Conservation (phyloP, 202 grass and related monocot genomes). For the Zoysia matrella region DNA sequence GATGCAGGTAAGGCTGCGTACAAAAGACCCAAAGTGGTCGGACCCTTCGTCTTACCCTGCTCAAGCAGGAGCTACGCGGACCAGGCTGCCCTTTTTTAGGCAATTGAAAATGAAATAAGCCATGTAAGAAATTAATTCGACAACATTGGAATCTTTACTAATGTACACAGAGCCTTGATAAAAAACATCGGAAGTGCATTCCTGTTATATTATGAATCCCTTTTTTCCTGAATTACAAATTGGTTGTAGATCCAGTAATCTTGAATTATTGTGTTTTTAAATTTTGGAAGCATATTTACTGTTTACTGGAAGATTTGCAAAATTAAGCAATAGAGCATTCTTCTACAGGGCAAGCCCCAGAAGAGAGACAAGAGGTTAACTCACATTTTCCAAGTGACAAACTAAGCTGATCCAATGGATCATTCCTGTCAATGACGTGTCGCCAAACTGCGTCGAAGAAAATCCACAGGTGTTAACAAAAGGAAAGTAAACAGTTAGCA, state of each 20-base stretch:
- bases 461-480: conserved; percentile 23
- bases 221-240: background rate
- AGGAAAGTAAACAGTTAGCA: conserved; percentile 14
- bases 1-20: no score
- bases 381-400: conserved; percentile 97
- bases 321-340: background rate
- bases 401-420: conserved; percentile 78
- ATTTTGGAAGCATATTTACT: background rate
- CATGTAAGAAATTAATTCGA: no score
- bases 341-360: conserved; percentile 5
- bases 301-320: no score
- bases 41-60: no score
- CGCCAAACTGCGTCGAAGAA: conserved; percentile 79
- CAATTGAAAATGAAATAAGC: no score
- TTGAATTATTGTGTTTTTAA: background rate
- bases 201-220: no score
- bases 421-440: conserved; percentile 89
- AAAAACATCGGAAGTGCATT: no score
- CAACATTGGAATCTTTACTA: no score
- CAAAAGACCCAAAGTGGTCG: no score
- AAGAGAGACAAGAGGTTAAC: conserved; percentile 33
- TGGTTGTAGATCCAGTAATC: background rate
- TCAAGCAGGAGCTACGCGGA: no score
- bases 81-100: no score
- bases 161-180: no score